Percentiles rank a stretch among this genome's conserved stretches.
These are phyloP conservation scores for Diplodia intermedia DNA, from an alignment of 2,329 filamentous ascomycete species.

Conservation along the genomic window DNA sequence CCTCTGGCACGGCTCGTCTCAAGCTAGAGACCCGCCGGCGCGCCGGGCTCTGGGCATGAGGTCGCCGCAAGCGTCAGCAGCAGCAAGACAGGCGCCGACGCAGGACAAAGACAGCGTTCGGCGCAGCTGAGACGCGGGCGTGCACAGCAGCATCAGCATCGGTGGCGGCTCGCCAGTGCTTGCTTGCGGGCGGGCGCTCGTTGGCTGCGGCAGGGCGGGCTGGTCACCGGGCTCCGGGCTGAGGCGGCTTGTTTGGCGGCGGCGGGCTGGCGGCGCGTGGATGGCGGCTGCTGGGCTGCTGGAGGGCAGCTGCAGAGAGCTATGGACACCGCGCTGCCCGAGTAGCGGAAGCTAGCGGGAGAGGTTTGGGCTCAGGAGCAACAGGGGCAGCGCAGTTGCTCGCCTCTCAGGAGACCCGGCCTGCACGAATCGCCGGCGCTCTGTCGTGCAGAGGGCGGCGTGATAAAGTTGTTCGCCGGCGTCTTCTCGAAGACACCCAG, in stretches of 20 bases:
- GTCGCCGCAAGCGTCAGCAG: slow-evolving; percentile 15
- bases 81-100: not conserved
- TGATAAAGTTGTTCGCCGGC: slow-evolving; percentile 33
- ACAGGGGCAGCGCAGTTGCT: slow-evolving; percentile 23
- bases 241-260: not conserved
- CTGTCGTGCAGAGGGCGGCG: slow-evolving; percentile 27
- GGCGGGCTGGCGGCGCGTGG: not conserved
- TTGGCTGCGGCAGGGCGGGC: not conserved
- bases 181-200: slow-evolving; percentile 3
- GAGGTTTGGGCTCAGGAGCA: slow-evolving; percentile 22
- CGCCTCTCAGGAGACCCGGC: slow-evolving; percentile 21
- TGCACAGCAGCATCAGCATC: not conserved
- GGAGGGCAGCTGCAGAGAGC: slow-evolving; percentile 16
- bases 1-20: not conserved
- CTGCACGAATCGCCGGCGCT: slow-evolving; percentile 23
- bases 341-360: slow-evolving; percentile 27
- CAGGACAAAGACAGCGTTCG: slow-evolving; percentile 13
- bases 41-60: not conserved
- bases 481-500: slow-evolving; percentile 31
- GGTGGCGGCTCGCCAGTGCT: slow-evolving; percentile 2
- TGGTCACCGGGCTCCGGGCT: not conserved
- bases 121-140: not conserved
- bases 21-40: slow-evolving; percentile 1
- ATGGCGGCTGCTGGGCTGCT: not conserved
- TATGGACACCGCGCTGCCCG: slow-evolving; percentile 25